Evolutionary conservation across 2,329 filamentous ascomycete genomes (phyloP).

Genomic region (Colletotrichum musicola): DNA sequence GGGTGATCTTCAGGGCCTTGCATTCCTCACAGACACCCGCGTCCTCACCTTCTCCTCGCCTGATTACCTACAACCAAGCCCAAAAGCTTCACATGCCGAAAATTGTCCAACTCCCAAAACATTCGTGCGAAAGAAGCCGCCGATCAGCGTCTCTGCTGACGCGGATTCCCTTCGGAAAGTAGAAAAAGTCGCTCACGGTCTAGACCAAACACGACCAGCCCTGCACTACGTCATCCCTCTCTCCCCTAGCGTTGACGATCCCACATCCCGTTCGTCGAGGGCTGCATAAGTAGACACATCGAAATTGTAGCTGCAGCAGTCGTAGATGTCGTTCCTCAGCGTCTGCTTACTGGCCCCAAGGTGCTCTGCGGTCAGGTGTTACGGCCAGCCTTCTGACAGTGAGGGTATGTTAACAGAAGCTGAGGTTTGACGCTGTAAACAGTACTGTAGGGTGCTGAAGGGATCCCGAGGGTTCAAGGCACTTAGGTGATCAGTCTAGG

Average conservation of each 20-base stretch:
- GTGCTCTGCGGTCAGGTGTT: no score
- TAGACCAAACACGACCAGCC: slow-evolving; percentile 14
- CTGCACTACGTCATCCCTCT: slow-evolving; percentile 24
- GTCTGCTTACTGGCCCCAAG: not conserved
- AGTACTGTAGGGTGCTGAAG: no score
- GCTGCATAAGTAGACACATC: not conserved
- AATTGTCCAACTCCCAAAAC: not conserved
- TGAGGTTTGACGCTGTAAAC: no score
- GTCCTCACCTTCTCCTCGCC: no score
- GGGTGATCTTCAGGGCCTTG: no score
- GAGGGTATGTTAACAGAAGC: no score
- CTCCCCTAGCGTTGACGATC: slow-evolving; percentile 7
- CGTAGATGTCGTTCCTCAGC: not conserved
- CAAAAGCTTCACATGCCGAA: no score
- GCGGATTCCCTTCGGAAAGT: slow-evolving; percentile 11
- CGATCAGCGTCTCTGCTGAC: slow-evolving; percentile 19
- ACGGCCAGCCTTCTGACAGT: no score
- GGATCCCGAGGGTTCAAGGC: no score
- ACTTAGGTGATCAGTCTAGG: no score
- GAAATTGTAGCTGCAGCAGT: not conserved
- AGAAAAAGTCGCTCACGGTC: slow-evolving; percentile 8
- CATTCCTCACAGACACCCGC: no score
- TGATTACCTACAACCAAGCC: no score
- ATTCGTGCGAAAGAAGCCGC: slow-evolving; percentile 6
- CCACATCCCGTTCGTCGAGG: not conserved